Base-by-base conservation (phyloP, 306 rosid species). In the Cucumis cinereus region DNA sequence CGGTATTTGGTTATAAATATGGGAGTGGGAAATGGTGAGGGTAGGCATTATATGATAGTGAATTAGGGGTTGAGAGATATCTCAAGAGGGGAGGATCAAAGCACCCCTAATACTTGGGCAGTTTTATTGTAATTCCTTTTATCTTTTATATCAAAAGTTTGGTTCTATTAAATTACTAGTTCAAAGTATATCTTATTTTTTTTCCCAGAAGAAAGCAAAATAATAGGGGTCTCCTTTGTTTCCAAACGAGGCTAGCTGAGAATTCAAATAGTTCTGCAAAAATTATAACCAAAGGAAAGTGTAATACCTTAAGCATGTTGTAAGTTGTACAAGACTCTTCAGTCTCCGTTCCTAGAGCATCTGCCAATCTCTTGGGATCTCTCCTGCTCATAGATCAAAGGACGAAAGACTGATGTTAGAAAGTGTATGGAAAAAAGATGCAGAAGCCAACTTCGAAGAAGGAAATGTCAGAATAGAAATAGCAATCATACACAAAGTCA, bases 301-400 rank as follows among this genome's bases (percentile, higher is more conserved):
- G 19, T 45, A 7, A 6, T 83, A 93, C 98, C 92, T 93, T 93
- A 75, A 93, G 82, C 98, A 93, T 93, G 85, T 91, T 93, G 84
- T 93, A 93, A 72, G 98, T 89, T 33, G 97, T 79, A 79, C 98
- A 93, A 1, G 97, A 89, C 73, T 93, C 98, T 89, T 93, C 97
- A 58, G 70, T 93, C 82, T 93, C 98, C 23, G 89, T 13, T 16
- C 36, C 22, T 49, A 93, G 55, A 66, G 77, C 66, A 78, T 62
- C 63, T 22, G 87, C 97, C 77, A 93, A 77, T 83, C 97, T 86
- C 78, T 87, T 89, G 47, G 98, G 98, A 20, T 89, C 56, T 1
- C 19, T 17, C 98, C 98, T 93, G 80, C 10, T 40, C 80, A 81
- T 73, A 68, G 59, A 54, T 58, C 41, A 40, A 62, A 36, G 38